Base-by-base conservation (phyloP, 768 basidiomycete species). In the Suillus luteus region DNA sequence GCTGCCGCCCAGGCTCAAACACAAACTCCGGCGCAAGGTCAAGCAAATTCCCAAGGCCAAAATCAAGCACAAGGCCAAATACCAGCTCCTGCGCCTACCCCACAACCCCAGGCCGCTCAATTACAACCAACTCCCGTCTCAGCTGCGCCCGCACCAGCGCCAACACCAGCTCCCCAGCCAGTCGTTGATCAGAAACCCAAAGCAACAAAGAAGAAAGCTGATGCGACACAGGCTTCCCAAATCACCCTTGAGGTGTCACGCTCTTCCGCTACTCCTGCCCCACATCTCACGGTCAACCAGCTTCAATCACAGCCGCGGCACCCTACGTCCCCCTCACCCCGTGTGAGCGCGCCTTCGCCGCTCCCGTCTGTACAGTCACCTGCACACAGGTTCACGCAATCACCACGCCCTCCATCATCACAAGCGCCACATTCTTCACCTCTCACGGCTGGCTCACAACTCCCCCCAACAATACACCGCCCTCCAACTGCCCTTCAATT, bases 41-140 rank as follows among this genome's bases (percentile, higher is more conserved):
- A 75, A 48, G 69, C 75, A 40, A 71, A 76, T 27, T 69, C 77
- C 40, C 72, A 65, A 57, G 19, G 31, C 1, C 27, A 68, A 10
- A 72, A 75, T 15, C 75, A 68, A 61, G 66, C 66, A 19, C 71
- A 76, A 55, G 70, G 75, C 27, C 72, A 77, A n/a, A 69, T 77
- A 44, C 72, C 75, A 10, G 70, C 72, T 10, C 75, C 74, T 62
- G 63, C 62, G 19, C 55, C 69, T 43, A 62, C 72, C 58, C 69
- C 72, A 19, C 70, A 75, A 2, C 70, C 73, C 6, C 78, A 77
- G 61, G 64, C 79, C 10, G 71, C 79, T 54, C 71, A 78, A 10
- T 54, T 73, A 22, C 74, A 79, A 64, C 63, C 79, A 49, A 73
- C 79, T 54, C 73, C 78, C 11, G 71, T 77, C 63, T 76, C 76